Evolutionary conservation across 2,329 filamentous ascomycete species (phyloP).

Genomic region (Endocalyx cinctus): DNA sequence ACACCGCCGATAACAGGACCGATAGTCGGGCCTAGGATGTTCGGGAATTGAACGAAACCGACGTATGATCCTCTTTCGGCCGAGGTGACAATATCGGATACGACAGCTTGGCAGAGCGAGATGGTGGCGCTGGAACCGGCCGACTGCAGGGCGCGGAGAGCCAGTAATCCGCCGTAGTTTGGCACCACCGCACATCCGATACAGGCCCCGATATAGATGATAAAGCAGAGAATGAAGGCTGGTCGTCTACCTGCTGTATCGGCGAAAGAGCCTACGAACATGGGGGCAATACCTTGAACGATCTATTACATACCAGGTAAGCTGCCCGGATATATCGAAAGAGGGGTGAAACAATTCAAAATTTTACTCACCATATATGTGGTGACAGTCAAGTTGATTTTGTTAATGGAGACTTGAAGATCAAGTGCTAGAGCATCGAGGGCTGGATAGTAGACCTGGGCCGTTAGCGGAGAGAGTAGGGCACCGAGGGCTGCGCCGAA

Average conservation of each 20-base stretch:
- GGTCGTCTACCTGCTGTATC: conserved; percentile 40
- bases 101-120: conserved; percentile 44
- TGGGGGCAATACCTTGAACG: conserved; percentile 47
- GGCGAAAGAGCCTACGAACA: conserved; percentile 41
- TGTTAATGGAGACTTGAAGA: conserved; percentile 13
- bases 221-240: conserved; percentile 39
- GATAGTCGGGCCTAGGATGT: conserved; percentile 33
- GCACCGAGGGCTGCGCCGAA: conserved; percentile 19
- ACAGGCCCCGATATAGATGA: conserved; percentile 37
- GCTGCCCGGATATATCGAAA: too few species aligned
- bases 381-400: conserved; percentile 31
- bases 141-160: conserved; percentile 44
- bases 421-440: conserved; percentile 18
- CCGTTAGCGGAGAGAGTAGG: conserved; percentile 19
- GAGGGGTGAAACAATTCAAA: neutral
- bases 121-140: conserved; percentile 48
- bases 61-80: conserved; percentile 50
- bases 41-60: conserved; percentile 37
- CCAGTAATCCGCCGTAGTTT: conserved; percentile 35
- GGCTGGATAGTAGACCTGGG: conserved; percentile 21
- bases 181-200: conserved; percentile 37
- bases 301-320: conserved; percentile 22
- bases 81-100: conserved; percentile 51
- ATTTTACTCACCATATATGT: conserved; percentile 33
- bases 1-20: conserved; percentile 20